Percentiles rank a stretch among this genome's conserved stretches.
phyloP scores from a whole-genome alignment of 169 alveolate genomes.

The Eimeria acervulina region DNA sequence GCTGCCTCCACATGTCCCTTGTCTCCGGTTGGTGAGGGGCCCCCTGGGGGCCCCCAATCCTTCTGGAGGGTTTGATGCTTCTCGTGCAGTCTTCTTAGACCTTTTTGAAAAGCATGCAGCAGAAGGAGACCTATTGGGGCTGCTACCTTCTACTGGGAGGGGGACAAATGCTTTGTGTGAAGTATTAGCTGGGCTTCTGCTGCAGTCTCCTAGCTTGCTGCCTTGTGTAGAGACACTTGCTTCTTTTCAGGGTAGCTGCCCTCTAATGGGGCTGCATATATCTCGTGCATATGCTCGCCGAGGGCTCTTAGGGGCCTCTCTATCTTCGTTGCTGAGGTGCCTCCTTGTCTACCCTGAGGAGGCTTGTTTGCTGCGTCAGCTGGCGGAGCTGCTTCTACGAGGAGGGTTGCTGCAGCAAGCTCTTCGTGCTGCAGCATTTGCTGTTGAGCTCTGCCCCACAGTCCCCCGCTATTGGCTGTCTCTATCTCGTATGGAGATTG shows the following conservation, averaged over 20 bases:
- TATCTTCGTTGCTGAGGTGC: slow-evolving; percentile 13
- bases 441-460: slow-evolving; percentile 55
- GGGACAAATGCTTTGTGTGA: slow-evolving; percentile 69
- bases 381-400: slow-evolving; percentile 34
- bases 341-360: slow-evolving; percentile 55
- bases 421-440: neutral
- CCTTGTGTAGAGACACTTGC: slow-evolving; percentile 39
- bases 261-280: slow-evolving; percentile 29
- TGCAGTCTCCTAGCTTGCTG: slow-evolving; percentile 12
- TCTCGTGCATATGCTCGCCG: slow-evolving; percentile 43
- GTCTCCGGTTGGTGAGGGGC: neutral
- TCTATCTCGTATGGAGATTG: neutral
- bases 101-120: neutral
- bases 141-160: slow-evolving; percentile 44
- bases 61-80: neutral
- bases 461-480: slow-evolving; percentile 58
- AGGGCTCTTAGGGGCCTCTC: neutral
- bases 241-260: slow-evolving; percentile 27
- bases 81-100: neutral
- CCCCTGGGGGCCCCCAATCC: slow-evolving; percentile 19
- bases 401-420: slow-evolving; percentile 38
- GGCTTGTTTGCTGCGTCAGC: slow-evolving; percentile 63
- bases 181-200: neutral
- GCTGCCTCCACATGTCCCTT: slow-evolving; percentile 39
- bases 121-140: slow-evolving; percentile 53